Percentiles rank a stretch among this genome's conserved stretches.
Conservation (phyloP, 345 rosid genomes). For the Hevea brasiliensis region DNA sequence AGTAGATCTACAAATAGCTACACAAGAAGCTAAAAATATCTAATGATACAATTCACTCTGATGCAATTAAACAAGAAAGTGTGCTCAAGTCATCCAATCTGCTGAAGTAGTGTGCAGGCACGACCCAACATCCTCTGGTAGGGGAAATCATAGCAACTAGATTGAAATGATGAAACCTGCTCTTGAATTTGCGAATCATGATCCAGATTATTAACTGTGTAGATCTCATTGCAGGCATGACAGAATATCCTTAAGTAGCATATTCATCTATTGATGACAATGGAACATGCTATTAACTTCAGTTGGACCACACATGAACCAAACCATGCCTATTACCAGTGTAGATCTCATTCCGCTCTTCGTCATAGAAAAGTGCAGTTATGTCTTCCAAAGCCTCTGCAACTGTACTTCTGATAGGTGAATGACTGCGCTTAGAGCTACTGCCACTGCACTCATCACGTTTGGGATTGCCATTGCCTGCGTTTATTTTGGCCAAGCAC, state of each 20-base stretch:
- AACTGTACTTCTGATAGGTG: constrained; percentile 50
- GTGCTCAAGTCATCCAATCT: neutral
- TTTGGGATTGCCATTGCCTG: constrained; percentile 54
- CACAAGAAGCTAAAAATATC: neutral
- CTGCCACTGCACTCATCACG: constrained; percentile 47
- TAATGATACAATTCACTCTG: neutral
- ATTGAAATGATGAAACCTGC: neutral
- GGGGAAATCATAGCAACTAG: neutral
- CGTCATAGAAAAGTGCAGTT: constrained; percentile 86
- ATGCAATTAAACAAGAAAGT: neutral
- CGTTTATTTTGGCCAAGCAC: constrained; percentile 83
- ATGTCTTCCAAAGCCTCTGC: constrained; percentile 87
- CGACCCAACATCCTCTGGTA: neutral
- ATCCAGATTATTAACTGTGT: constrained; percentile 63
- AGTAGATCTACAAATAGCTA: constrained; percentile 15
- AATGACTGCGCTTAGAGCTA: constrained; percentile 32
- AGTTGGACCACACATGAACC: constrained; percentile 95
- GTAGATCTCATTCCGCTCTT: constrained; percentile 92
- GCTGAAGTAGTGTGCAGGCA: constrained; percentile 36
- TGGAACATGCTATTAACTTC: constrained; percentile 11
- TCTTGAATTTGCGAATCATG: constrained; percentile 63
- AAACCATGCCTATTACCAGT: constrained; percentile 81
- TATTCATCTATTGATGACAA: neutral
- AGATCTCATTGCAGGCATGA: constrained; percentile 50
- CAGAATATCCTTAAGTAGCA: neutral